Percentiles rank a stretch among this genome's conserved stretches.
Conservation (phyloP, 78 protist genomes). For the Dictyostelium discoideum region DNA sequence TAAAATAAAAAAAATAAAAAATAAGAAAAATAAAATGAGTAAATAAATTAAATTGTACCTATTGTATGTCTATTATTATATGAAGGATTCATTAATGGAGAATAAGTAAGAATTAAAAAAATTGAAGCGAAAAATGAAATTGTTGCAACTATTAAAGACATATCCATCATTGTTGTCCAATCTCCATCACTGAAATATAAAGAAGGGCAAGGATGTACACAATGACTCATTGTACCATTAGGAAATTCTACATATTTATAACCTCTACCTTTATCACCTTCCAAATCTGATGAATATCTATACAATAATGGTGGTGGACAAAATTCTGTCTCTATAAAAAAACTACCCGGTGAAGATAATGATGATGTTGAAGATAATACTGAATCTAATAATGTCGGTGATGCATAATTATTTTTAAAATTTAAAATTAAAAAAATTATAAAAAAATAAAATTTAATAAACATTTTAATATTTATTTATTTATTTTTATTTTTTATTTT, state of each 20-base stretch:
- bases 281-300: not conserved
- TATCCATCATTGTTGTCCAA: not conserved
- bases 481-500: too few species aligned
- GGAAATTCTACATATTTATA: not conserved
- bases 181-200: not conserved
- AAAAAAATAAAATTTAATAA: too few species aligned
- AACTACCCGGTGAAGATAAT: not conserved
- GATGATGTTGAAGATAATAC: not conserved
- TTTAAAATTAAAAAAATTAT: too few species aligned
- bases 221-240: not conserved
- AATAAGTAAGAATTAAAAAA: not conserved
- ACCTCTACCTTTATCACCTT: not conserved
- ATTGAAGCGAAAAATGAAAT: not conserved
- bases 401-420: not conserved
- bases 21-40: not conserved
- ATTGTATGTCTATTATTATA: not conserved
- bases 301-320: not conserved
- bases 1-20: not conserved
- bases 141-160: not conserved
- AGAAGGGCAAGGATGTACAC: not conserved
- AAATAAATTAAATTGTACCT: not conserved
- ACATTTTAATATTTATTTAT: not conserved
- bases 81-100: not conserved
- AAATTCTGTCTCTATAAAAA: not conserved
- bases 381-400: not conserved